A percentile compares a stretch with the other conserved stretches of the same genome.
These are phyloP conservation scores for Epichloe glyceriae DNA, from an alignment of 2,329 filamentous ascomycete genomes.

Conservation along the genomic window DNA sequence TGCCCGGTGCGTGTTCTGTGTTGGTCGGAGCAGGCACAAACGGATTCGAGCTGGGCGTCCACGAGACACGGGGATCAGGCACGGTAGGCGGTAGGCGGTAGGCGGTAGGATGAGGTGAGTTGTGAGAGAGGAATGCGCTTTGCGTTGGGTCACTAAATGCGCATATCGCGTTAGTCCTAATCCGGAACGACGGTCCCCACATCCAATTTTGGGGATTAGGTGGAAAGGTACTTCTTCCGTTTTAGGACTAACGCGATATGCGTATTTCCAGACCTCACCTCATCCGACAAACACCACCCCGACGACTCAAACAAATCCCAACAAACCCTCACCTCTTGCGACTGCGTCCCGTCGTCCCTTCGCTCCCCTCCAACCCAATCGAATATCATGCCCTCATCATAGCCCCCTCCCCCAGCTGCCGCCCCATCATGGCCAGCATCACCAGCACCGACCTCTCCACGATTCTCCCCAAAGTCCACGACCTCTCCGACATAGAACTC, in stretches of 20 bases:
- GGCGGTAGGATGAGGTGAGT: neutral
- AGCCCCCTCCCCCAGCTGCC: neutral
- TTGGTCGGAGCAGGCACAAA: constrained; percentile 2
- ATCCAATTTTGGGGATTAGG: too few relatives aligned
- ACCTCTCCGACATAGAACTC: constrained; percentile 76
- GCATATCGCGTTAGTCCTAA: too few relatives aligned
- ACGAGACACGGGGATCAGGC: neutral
- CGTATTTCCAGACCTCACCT: too few relatives aligned
- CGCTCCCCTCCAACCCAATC: neutral
- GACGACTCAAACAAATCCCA: too few relatives aligned
- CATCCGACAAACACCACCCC: too few relatives aligned
- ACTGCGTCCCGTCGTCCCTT: too few relatives aligned
- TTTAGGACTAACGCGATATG: too few relatives aligned
- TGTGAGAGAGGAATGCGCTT: neutral
- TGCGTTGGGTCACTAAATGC: too few relatives aligned
- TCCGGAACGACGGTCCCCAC: too few relatives aligned
- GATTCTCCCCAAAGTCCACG: constrained; percentile 56
- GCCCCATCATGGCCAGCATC: neutral
- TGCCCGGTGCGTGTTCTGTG: neutral
- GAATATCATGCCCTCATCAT: neutral
- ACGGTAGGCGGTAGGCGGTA: neutral
- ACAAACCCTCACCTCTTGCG: too few relatives aligned
- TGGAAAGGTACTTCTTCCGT: too few relatives aligned
- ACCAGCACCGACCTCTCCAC: neutral
- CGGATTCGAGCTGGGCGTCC: neutral